These are phyloP conservation scores for Candida maesae DNA, from an alignment of 805 yeast genomes.

Conservation along the genomic window DNA sequence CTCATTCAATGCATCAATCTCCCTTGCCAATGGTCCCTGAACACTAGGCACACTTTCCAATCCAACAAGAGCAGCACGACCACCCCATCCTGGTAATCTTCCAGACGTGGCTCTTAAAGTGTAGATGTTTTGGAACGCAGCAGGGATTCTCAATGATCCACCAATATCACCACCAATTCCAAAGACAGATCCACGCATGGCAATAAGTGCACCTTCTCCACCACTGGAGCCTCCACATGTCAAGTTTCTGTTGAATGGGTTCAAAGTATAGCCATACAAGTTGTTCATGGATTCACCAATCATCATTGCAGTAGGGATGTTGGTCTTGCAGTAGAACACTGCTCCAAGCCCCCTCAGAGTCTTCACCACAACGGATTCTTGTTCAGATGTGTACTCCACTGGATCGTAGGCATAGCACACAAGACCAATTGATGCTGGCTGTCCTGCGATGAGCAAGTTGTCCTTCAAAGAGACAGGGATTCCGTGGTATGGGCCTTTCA, in stretches of 20 bases:
- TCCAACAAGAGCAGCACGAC: constrained; percentile 22
- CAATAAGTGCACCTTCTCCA: constrained; percentile 48
- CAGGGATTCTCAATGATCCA: constrained; percentile 48
- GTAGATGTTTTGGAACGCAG: constrained; percentile 38
- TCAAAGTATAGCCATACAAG: constrained; percentile 43
- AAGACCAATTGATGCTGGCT: constrained; percentile 47
- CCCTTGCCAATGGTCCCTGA: constrained; percentile 45
- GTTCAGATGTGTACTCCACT: constrained; percentile 15
- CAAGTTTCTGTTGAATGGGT: constrained; percentile 40
- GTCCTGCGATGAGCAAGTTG: constrained; percentile 37
- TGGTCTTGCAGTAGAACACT: constrained; percentile 51
- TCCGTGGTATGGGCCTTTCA: constrained; percentile 66
- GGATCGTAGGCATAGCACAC: constrained; percentile 36
- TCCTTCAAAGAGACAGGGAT: constrained; percentile 61
- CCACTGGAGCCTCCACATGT: constrained; percentile 53
- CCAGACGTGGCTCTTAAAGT: constrained; percentile 43
- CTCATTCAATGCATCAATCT: constrained; percentile 35
- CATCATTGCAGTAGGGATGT: constrained; percentile 49
- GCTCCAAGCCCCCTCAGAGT: constrained; percentile 46
- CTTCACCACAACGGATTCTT: constrained; percentile 38
- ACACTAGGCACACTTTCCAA: constrained; percentile 36
- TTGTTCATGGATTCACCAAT: constrained; percentile 43
- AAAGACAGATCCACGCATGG: constrained; percentile 40
- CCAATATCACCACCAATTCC: constrained; percentile 58
- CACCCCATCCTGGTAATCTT: constrained; percentile 34